Base-by-base conservation (phyloP, 345 rosid genomes). In the Gossypium longicalyx region DNA sequence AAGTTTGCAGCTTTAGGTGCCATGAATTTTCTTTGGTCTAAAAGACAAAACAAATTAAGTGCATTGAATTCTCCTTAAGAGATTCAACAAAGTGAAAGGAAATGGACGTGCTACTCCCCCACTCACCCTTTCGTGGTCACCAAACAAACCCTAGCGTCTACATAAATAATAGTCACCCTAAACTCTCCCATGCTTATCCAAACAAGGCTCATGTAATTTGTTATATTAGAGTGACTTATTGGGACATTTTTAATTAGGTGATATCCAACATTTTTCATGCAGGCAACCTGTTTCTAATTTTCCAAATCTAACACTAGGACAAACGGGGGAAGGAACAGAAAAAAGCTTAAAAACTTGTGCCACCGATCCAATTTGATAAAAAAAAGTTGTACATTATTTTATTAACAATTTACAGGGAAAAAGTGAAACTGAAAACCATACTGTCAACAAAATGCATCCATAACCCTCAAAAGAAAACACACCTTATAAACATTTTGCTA, bases 11-110 rank as follows among this genome's bases (percentile, higher is more conserved):
- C 74, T 72, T 77, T 80, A 77, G 84, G 84, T 81, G 77, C 78
- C 44, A 73, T 76, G 83, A 79, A 82, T 81, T 34, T 34, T 77
- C 81, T 77, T 57, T 81, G 51, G 74, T 60, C 79, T 64, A 10
- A 71, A 57, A 80, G 74, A 80, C 47, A 19, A 58, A 45, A 71
- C 73, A 59, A 49, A 69, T 58, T 60, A 70, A 71, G n/a, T 73
- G 86, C 89, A 88, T 86, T 86, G 60, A 83, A 82, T 86, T 76
- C 83, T 76, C 82, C 84, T 76, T 51, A 72, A 53, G 79, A 29
- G 67, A 61, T 80, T 78, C 74, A 65, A 82, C 77, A 69, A 71
- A 43, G 38, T 20, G n/a, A 49, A 13, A 52, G 53, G 75, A 74
- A 74, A 25, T 71, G 69, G 16, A 58, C 67, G 77, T 81, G 75